Base-by-base conservation (phyloP, 2,329 filamentous ascomycete species). In the Endothia cerciana region DNA sequence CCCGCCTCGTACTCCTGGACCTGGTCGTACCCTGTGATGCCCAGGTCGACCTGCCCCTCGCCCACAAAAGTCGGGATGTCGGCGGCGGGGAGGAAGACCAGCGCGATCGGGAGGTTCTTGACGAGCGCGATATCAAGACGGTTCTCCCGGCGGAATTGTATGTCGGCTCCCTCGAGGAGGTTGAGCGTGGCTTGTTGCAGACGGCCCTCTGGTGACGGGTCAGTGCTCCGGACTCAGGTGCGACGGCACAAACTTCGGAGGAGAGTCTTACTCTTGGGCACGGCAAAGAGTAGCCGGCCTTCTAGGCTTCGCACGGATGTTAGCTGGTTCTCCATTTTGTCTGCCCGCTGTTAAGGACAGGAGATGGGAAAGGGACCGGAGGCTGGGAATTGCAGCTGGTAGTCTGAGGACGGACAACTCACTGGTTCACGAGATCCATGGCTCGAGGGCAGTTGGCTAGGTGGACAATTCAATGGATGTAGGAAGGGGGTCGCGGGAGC, bases 21-120 rank as follows among this genome's bases (percentile, higher is more conserved):
- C 75, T 97, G 93, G 76, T 99, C 95, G 73, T 88, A 87, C 60
- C 95, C 95, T 0, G 95, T 98, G 76, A 99, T 99, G 69, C 95
- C 95, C 19, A 99, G 84, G 75, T 97, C 94, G 58, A 97, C 93
- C 69, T 90, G 90, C 66, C 95, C 95, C 80, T 98, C 94, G 65
- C 94, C 94, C 58, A 99, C 94, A 75, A 98, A 98, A 47, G 93
- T 97, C 5, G 95, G 95, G 75, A 99, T 99, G 77, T 99, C 95
- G 71, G 93, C 94, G 45, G 94, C 95, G 38, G 95, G 95, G 33
- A 99, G 91, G 83, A 99, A 99, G 75, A 99, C 89, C 68, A 99
- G 91, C 19, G 95, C 95, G 73, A 99, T 93, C 43, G 92, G 92
- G 36, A 95, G 88, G 81, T 99, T 99, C 84, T 97, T 97, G 76